Conservation (phyloP, 108 stramenopile species). For the Cyclostephanos invisitatus region DNA sequence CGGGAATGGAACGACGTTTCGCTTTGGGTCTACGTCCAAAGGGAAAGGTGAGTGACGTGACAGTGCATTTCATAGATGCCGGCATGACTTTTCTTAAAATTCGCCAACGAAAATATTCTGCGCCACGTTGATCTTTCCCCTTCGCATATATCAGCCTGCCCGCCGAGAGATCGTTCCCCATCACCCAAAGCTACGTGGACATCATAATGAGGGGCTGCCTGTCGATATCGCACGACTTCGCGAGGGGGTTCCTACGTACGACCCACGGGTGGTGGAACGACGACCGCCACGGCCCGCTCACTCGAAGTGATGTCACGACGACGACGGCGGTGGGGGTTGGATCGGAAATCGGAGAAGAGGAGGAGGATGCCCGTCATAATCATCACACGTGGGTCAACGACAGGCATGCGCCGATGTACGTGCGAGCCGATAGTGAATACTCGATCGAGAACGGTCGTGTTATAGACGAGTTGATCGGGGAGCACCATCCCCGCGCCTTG, state of each 20-base stretch:
- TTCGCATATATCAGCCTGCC: neutral
- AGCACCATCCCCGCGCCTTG: conserved; percentile 45
- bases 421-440: conserved; percentile 56
- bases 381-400: conserved; percentile 67
- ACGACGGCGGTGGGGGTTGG: conserved; percentile 11
- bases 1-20: conserved; percentile 10
- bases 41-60: conserved; percentile 13
- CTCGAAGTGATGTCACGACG: too few relatives aligned
- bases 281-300: conserved; percentile 1
- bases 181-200: conserved; percentile 74
- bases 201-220: conserved; percentile 70
- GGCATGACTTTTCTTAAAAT: neutral
- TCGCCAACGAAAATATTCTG: too few relatives aligned
- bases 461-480: conserved; percentile 31
- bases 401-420: conserved; percentile 60
- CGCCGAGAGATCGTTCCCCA: conserved; percentile 52
- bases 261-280: conserved; percentile 73
- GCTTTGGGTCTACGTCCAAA: conserved; percentile 73
- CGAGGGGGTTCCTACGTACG: conserved; percentile 47
- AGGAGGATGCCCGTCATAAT: neutral
- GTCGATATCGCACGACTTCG: conserved; percentile 58
- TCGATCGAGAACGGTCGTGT: conserved; percentile 33
- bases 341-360: conserved; percentile 1
- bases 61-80: too few relatives aligned
- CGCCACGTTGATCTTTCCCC: neutral